phyloP scores from a whole-genome alignment of 257 asterid species.

The Cynanchum wilfordii region DNA sequence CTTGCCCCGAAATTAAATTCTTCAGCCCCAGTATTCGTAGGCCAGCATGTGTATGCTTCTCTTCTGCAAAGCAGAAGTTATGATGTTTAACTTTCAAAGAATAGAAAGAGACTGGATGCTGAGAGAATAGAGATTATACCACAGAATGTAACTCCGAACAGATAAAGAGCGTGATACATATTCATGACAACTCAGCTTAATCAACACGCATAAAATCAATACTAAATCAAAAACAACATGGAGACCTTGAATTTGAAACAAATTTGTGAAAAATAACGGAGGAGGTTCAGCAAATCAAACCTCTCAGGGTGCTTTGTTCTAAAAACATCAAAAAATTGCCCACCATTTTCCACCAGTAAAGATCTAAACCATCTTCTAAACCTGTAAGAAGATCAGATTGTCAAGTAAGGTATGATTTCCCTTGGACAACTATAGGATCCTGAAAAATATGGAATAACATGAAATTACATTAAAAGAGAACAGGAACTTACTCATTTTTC shows the following conservation, averaged over 20 bases:
- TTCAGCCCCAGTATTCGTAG: conserved; percentile 90
- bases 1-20: conserved; percentile 91
- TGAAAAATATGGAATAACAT: background rate
- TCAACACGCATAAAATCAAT: background rate
- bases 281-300: conserved; percentile 23
- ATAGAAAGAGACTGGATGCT: background rate
- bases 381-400: conserved; percentile 38
- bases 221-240: background rate
- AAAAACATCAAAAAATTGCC: conserved; percentile 64
- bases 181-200: background rate
- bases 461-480: background rate
- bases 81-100: background rate
- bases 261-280: background rate
- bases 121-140: background rate
- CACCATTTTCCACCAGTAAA: conserved; percentile 66
- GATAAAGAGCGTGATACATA: background rate
- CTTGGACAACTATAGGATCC: background rate
- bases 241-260: background rate
- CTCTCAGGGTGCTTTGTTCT: conserved; percentile 80
- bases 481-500: conserved; percentile 65
- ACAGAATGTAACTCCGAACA: background rate
- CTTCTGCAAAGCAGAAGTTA: conserved; percentile 32
- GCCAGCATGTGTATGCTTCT: conserved; percentile 94
- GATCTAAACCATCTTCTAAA: conserved; percentile 91
- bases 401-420: background rate